Evolutionary conservation across 208 protist species (phyloP).

Genomic region (Wallacemonas sp.): DNA sequence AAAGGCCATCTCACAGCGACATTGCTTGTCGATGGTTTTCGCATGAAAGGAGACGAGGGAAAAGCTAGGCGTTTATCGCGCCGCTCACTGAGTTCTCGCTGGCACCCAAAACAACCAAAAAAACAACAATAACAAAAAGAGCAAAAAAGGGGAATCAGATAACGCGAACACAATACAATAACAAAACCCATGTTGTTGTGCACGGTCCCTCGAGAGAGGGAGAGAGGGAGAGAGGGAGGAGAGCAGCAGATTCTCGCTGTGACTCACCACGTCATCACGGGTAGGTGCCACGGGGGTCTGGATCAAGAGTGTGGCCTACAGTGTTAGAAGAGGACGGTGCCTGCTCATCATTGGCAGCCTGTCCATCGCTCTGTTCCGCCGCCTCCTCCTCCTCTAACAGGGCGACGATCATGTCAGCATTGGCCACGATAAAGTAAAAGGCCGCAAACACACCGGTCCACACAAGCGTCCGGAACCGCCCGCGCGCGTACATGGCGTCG

Average conservation of each 20-base stretch:
- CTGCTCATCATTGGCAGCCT: neutral
- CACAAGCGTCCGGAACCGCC: conserved; percentile 46
- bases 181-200: too few species aligned
- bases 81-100: too few species aligned
- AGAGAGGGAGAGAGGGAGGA: too few species aligned
- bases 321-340: neutral
- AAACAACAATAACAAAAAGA: conserved; percentile 17
- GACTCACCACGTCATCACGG: neutral
- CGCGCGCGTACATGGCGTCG: conserved; percentile 56
- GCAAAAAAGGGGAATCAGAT: conserved; percentile 7
- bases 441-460: conserved; percentile 59
- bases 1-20: neutral
- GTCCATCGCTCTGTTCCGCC: neutral
- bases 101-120: too few species aligned
- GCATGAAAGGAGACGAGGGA: too few species aligned
- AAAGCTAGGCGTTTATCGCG: too few species aligned
- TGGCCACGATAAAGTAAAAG: conserved; percentile 70
- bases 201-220: neutral
- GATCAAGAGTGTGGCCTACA: neutral
- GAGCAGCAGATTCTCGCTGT: too few species aligned
- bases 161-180: conserved; percentile 8
- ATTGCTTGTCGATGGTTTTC: neutral
- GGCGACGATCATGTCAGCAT: conserved; percentile 57
- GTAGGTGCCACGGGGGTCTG: neutral
- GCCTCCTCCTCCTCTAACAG: conserved; percentile 42